Evolutionary conservation across 2,329 filamentous ascomycete species (phyloP).

Genomic region (Tolypocladium tundrense): DNA sequence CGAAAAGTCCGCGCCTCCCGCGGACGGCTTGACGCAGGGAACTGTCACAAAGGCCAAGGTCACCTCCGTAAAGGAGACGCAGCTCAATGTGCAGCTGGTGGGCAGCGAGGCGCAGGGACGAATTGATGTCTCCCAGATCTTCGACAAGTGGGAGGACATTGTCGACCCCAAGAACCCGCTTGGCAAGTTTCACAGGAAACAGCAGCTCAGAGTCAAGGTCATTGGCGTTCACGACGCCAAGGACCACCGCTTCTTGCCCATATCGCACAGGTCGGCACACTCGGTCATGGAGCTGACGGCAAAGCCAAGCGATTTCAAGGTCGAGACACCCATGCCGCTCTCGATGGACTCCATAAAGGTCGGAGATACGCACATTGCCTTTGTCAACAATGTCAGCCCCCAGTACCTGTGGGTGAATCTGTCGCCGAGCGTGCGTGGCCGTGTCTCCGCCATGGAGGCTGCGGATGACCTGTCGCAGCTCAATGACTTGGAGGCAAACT

Average conservation of each 20-base stretch:
- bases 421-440: conserved; percentile 77
- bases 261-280: conserved; percentile 74
- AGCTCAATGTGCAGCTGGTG: conserved; percentile 81
- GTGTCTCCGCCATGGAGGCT: conserved; percentile 72
- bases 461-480: conserved; percentile 78
- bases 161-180: conserved; percentile 72
- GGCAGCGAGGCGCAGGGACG: conserved; percentile 70
- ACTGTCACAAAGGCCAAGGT: conserved; percentile 67
- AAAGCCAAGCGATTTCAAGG: conserved; percentile 57
- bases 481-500: conserved; percentile 65
- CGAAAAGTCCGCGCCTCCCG: conserved; percentile 24
- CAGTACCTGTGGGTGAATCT: conserved; percentile 85
- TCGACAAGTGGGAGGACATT: conserved; percentile 82
- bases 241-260: conserved; percentile 83
- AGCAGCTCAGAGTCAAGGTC: conserved; percentile 64
- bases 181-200: conserved; percentile 57
- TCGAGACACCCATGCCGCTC: conserved; percentile 37
- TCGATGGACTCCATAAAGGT: conserved; percentile 62
- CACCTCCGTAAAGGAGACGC: conserved; percentile 78
- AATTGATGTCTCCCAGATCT: conserved; percentile 83
- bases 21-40: conserved; percentile 67
- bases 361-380: conserved; percentile 66
- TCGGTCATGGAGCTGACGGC: conserved; percentile 80
- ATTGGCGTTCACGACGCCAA: conserved; percentile 83
- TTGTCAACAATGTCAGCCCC: conserved; percentile 79